phyloP scores from a whole-genome alignment of 441 rosid genomes.

The Monsonia emarginata region DNA sequence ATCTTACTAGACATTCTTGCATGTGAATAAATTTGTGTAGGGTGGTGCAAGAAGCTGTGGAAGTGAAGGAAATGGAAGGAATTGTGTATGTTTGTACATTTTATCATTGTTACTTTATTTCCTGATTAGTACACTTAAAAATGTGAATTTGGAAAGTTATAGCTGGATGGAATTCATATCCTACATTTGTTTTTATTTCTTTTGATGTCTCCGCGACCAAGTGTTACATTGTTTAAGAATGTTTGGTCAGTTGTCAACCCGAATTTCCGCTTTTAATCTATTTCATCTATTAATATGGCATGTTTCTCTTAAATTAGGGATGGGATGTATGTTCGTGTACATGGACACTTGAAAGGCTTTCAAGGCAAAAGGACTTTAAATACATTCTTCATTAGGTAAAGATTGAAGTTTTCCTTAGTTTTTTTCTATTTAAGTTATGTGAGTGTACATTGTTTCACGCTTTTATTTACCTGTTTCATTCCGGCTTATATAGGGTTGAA shows the following conservation, averaged over 20 bases:
- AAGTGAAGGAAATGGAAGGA: slow-evolving; percentile 60
- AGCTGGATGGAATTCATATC: slow-evolving; percentile 1
- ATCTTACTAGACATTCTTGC: neutral
- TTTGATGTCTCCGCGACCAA: neutral
- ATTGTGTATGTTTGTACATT: slow-evolving; percentile 39
- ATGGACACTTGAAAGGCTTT: slow-evolving; percentile 69
- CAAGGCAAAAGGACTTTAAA: slow-evolving; percentile 67
- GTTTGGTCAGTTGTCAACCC: neutral
- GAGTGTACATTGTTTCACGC: neutral
- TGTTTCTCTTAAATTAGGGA: slow-evolving; percentile 29
- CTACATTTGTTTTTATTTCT: slow-evolving; percentile 3
- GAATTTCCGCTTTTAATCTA: neutral
- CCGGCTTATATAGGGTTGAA: neutral
- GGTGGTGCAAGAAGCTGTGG: slow-evolving; percentile 65
- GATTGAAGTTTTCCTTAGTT: slow-evolving; percentile 2
- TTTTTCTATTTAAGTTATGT: slow-evolving; percentile 6
- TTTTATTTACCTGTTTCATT: neutral
- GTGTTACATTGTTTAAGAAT: neutral
- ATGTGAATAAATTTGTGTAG: slow-evolving; percentile 25
- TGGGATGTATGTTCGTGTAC: slow-evolving; percentile 79
- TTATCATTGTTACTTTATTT: neutral
- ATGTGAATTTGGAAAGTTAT: neutral
- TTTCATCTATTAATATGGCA: neutral
- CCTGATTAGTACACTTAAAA: neutral
- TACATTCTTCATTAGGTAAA: slow-evolving; percentile 66